Conservation (phyloP, 768 basidiomycete species). For the Trametes meyenii region DNA sequence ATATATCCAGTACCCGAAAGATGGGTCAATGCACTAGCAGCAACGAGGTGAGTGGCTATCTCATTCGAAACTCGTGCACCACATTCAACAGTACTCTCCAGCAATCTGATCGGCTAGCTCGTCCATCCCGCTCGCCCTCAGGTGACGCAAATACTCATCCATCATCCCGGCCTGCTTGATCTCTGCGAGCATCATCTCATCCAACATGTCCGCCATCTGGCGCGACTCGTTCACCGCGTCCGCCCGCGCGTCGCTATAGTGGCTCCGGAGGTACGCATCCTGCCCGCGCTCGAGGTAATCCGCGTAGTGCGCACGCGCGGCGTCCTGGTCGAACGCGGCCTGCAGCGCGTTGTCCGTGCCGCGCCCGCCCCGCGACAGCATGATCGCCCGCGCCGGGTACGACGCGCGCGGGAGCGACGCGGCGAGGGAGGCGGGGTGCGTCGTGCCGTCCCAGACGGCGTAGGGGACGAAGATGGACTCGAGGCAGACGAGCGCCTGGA, state of each 20-base stretch:
- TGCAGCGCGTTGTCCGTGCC: not conserved
- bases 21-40: too few relatives aligned
- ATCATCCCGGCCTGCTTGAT: conserved; percentile 2
- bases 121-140: conserved; percentile 2
- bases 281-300: conserved; percentile 10
- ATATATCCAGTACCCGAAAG: too few relatives aligned
- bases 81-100: too few relatives aligned
- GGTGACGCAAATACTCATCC: not conserved
- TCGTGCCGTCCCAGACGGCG: conserved; percentile 3
- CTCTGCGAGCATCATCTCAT: not conserved
- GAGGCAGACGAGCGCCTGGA: conserved; percentile 8
- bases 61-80: too few relatives aligned
- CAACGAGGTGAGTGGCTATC: too few relatives aligned
- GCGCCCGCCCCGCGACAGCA: not conserved
- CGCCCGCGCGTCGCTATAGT: conserved; percentile 9
- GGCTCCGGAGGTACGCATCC: conserved; percentile 6
- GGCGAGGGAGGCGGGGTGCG: not conserved
- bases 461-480: conserved; percentile 1
- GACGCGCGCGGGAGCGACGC: not conserved
- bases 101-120: conserved; percentile 5
- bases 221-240: not conserved
- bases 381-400: not conserved
- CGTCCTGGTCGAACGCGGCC: not conserved
- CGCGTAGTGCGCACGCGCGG: conserved; percentile 5
- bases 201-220: not conserved